Evolutionary conservation across 768 basidiomycete genomes (phyloP).

Genomic region (Termitomyces bulborhizus): DNA sequence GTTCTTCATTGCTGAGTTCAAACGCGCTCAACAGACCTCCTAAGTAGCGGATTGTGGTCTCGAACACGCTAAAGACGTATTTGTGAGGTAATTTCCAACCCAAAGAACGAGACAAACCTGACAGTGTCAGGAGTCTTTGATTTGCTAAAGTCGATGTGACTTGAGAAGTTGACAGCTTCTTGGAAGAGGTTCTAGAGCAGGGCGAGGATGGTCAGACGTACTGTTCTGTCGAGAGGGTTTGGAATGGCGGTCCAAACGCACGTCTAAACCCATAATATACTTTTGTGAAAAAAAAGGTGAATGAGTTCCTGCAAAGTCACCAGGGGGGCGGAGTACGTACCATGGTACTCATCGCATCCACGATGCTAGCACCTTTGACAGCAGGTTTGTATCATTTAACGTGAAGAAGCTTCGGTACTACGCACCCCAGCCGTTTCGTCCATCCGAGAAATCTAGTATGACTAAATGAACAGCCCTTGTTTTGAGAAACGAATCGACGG

Average conservation of each 20-base stretch:
- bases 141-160: slow-evolving; percentile 43
- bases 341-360: slow-evolving; percentile 59
- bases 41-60: slow-evolving; percentile 71
- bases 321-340: slow-evolving; percentile 24
- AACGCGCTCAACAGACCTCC: slow-evolving; percentile 65
- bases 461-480: not conserved
- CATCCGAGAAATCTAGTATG: slow-evolving; percentile 26
- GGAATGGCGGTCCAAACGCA: slow-evolving; percentile 17
- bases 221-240: not conserved
- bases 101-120: not conserved
- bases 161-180: slow-evolving; percentile 48
- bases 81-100: not conserved
- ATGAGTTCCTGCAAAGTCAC: not conserved
- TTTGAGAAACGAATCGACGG: not conserved
- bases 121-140: slow-evolving; percentile 11
- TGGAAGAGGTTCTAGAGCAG: slow-evolving; percentile 40
- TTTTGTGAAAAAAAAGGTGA: slow-evolving; percentile 19
- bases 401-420: not conserved
- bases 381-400: not conserved
- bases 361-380: slow-evolving; percentile 56
- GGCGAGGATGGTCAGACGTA: not conserved
- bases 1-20: slow-evolving; percentile 53
- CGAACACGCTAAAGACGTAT: slow-evolving; percentile 47
- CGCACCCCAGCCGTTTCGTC: slow-evolving; percentile 43
- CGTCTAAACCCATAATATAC: slow-evolving; percentile 54